These are phyloP conservation scores for Leptomonas seymouri DNA, from an alignment of 208 protist species.

Conservation along the genomic window DNA sequence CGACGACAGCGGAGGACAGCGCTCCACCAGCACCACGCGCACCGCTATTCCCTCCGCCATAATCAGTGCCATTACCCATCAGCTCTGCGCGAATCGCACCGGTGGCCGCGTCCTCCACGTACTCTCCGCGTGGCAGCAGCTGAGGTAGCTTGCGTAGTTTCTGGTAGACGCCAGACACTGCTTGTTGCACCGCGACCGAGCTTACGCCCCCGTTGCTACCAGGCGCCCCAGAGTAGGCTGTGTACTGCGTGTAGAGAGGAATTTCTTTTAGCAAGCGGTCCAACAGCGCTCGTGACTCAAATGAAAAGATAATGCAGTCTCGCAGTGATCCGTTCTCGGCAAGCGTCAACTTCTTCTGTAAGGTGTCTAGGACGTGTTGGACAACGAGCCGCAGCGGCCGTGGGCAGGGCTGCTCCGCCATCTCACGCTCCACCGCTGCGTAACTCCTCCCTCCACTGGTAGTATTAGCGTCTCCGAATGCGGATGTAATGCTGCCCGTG, in stretches of 20 bases:
- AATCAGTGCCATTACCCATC: background rate
- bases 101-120: slow-evolving; percentile 51
- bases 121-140: slow-evolving; percentile 61
- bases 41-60: no score
- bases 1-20: background rate
- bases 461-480: background rate
- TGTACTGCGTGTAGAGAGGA: slow-evolving; percentile 62
- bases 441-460: slow-evolving; percentile 1
- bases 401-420: slow-evolving; percentile 79
- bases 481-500: background rate
- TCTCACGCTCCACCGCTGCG: slow-evolving; percentile 56
- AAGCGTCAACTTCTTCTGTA: slow-evolving; percentile 69
- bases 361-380: slow-evolving; percentile 57
- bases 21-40: background rate
- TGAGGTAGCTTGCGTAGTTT: slow-evolving; percentile 69
- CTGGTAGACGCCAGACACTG: slow-evolving; percentile 51
- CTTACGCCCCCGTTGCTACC: background rate
- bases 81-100: slow-evolving; percentile 53
- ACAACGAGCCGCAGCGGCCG: slow-evolving; percentile 83
- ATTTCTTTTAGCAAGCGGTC: slow-evolving; percentile 88
- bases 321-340: slow-evolving; percentile 75
- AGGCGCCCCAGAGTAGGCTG: background rate
- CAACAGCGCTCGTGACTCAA: slow-evolving; percentile 80
- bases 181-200: slow-evolving; percentile 14
- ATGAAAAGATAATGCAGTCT: slow-evolving; percentile 77